Conservation (phyloP, 2,329 filamentous ascomycete species). For the Alternaria brassicicola region DNA sequence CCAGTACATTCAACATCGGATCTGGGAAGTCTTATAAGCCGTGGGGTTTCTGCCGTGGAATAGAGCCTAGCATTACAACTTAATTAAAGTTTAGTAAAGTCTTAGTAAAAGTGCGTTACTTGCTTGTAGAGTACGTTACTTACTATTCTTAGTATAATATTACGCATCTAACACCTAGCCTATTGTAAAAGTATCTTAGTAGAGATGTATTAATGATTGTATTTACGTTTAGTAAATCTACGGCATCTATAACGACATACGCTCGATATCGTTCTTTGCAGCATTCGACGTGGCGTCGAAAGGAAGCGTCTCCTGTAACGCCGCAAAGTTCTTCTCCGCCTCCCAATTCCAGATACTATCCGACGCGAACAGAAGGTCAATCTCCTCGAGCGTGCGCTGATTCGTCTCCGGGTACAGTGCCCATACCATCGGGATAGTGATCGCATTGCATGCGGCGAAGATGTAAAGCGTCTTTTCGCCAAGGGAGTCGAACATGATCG, state of each 20-base stretch:
- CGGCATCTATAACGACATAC: background rate
- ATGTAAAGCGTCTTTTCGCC: constrained; percentile 76
- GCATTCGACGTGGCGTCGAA: background rate
- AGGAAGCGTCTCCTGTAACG: constrained; percentile 20
- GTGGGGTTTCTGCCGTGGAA: background rate
- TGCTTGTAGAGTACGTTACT: too few relatives aligned
- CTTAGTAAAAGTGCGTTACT: too few relatives aligned
- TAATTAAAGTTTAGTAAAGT: too few relatives aligned
- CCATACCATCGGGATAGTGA: constrained; percentile 73
- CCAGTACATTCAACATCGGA: background rate
- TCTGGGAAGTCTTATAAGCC: background rate
- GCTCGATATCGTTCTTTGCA: constrained; percentile 10
- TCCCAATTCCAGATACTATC: constrained; percentile 71
- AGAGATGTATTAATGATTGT: too few relatives aligned
- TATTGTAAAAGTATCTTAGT: too few relatives aligned
- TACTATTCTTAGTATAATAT: too few relatives aligned
- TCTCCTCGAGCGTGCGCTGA: constrained; percentile 75
- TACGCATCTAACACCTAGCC: too few relatives aligned
- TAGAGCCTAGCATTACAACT: too few relatives aligned
- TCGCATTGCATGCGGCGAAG: constrained; percentile 70
- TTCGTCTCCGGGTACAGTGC: constrained; percentile 76
- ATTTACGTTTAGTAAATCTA: too few relatives aligned
- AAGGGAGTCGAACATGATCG: constrained; percentile 61
- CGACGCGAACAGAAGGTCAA: constrained; percentile 73
- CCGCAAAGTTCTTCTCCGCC: constrained; percentile 39